These are phyloP conservation scores for California macrophylla DNA, from an alignment of 441 rosid genomes.

Conservation along the genomic window DNA sequence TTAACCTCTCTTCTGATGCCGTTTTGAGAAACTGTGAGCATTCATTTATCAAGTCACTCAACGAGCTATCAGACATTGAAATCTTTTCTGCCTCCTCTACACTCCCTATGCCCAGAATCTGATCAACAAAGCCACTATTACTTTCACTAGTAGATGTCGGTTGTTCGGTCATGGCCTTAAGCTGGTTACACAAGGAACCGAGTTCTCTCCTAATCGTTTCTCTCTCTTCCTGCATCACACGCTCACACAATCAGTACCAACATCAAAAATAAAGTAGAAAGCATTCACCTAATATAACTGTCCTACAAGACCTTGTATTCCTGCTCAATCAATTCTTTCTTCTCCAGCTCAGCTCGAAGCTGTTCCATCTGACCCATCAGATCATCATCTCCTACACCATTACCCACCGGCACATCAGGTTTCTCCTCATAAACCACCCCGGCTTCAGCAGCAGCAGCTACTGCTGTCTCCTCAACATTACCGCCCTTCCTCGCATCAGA, in stretches of 20 bases:
- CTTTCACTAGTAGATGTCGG: constrained; percentile 22
- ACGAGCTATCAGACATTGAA: constrained; percentile 13
- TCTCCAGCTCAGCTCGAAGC: constrained; percentile 26
- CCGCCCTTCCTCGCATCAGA: constrained; percentile 18
- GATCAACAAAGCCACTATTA: constrained; percentile 14
- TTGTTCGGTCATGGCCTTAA: constrained; percentile 30
- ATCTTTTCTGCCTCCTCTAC: constrained; percentile 15
- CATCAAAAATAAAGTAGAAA: constrained; percentile 10
- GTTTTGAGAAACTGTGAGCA: constrained; percentile 41
- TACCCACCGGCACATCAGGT: constrained; percentile 20
- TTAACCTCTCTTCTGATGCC: constrained; percentile 35
- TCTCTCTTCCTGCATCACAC: constrained; percentile 43
- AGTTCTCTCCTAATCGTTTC: constrained; percentile 39
- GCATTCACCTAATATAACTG: constrained; percentile 1
- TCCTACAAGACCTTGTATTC: constrained; percentile 34
- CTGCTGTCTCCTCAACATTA: constrained; percentile 14
- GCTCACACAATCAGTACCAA: constrained; percentile 4
- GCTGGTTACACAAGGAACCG: constrained; percentile 31
- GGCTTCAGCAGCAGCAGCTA: constrained; percentile 11
- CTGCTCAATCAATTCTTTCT: constrained; percentile 26
- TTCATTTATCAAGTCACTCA: constrained; percentile 31
- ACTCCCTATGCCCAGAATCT: neutral
- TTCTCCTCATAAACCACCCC: constrained; percentile 14
- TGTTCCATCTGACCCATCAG: constrained; percentile 24
- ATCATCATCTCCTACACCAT: constrained; percentile 6